phyloP scores from a whole-genome alignment of 2,329 filamentous ascomycete species.

The Ceratocystis smalleyi region DNA sequence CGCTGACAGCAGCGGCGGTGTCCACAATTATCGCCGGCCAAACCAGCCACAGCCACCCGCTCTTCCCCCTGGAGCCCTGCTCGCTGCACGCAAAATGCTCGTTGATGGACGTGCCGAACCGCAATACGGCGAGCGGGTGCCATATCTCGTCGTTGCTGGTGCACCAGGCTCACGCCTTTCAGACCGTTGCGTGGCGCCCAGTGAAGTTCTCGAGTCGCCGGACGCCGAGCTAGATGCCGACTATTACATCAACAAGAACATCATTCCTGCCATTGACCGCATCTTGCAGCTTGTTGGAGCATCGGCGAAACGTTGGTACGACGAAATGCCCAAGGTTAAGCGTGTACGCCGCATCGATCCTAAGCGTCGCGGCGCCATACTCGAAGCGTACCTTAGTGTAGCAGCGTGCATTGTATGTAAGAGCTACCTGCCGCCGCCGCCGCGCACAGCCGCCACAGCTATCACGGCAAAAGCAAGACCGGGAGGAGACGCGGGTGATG shows the following conservation, averaged over 20 bases:
- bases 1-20: slow-evolving; percentile 27
- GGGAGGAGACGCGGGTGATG: not conserved
- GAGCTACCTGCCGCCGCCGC: not conserved
- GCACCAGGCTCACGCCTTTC: slow-evolving; percentile 72
- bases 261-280: slow-evolving; percentile 85
- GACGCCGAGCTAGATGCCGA: slow-evolving; percentile 76
- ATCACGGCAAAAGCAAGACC: no score
- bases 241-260: slow-evolving; percentile 92
- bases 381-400: slow-evolving; percentile 86
- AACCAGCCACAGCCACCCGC: slow-evolving; percentile 23
- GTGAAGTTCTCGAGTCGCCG: slow-evolving; percentile 61
- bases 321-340: slow-evolving; percentile 88
- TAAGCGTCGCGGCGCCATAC: slow-evolving; percentile 32
- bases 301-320: slow-evolving; percentile 81
- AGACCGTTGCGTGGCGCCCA: slow-evolving; percentile 80
- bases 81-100: slow-evolving; percentile 75
- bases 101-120: slow-evolving; percentile 75
- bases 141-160: slow-evolving; percentile 84
- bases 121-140: slow-evolving; percentile 87
- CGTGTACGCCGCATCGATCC: slow-evolving; percentile 36
- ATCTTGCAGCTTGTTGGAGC: slow-evolving; percentile 95
- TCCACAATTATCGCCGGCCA: not conserved
- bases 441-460: not conserved
- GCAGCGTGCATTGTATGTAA: slow-evolving; percentile 66
- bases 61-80: slow-evolving; percentile 72